Evolutionary conservation across 2,329 filamentous ascomycete genomes (phyloP).

Genomic region (Onygenales sp.): DNA sequence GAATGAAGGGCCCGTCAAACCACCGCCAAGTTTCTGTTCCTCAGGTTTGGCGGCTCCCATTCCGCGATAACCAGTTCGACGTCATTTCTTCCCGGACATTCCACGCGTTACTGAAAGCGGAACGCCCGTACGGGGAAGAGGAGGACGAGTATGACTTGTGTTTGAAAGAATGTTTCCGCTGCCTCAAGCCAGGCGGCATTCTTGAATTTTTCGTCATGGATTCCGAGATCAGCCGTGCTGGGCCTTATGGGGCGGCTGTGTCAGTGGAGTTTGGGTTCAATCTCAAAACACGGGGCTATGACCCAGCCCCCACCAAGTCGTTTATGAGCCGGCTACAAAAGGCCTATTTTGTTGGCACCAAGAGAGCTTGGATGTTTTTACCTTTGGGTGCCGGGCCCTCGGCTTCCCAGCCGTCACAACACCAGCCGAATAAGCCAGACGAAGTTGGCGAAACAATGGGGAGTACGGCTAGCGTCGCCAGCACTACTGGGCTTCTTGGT

Average conservation of each 20-base stretch:
- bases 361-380: conserved; percentile 79
- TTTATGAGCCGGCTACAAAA: conserved; percentile 67
- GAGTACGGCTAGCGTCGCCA: conserved; percentile 61
- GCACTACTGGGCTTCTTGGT: conserved; percentile 71
- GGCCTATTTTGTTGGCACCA: conserved; percentile 69
- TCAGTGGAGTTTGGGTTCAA: conserved; percentile 88
- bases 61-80: conserved; percentile 78
- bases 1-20: conserved; percentile 75
- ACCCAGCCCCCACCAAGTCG: conserved; percentile 69
- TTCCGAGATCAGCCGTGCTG: conserved; percentile 78
- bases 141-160: conserved; percentile 83
- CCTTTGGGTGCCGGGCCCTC: conserved; percentile 58
- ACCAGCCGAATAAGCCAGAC: conserved; percentile 29
- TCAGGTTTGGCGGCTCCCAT: conserved; percentile 71
- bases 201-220: conserved; percentile 87
- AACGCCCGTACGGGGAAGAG: conserved; percentile 53
- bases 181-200: conserved; percentile 86
- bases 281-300: conserved; percentile 82
- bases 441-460: conserved; percentile 45
- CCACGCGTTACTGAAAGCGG: conserved; percentile 68
- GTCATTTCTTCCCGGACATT: conserved; percentile 83
- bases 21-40: conserved; percentile 75
- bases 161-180: conserved; percentile 75
- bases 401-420: conserved; percentile 27
- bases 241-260: conserved; percentile 68